phyloP scores from a whole-genome alignment of 768 basidiomycete species.

The Mrakia blollopis region DNA sequence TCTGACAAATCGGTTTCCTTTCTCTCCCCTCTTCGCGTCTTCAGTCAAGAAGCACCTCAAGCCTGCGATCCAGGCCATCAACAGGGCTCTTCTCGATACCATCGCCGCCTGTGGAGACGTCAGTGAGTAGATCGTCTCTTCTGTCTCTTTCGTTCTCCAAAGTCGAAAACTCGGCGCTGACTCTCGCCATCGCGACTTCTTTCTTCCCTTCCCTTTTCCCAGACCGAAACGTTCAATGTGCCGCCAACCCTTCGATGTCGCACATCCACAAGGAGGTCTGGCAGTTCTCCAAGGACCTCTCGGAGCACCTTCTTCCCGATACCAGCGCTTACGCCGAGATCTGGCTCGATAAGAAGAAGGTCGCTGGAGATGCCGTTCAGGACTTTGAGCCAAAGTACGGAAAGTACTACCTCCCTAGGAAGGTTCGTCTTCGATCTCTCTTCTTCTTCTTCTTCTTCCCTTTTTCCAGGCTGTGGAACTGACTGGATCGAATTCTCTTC shows the following conservation, averaged over 20 bases:
- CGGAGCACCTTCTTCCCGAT: slow-evolving; percentile 77
- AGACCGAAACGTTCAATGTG: slow-evolving; percentile 79
- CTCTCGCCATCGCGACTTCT: neutral
- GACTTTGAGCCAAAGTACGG: slow-evolving; percentile 98
- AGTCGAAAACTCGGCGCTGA: no score
- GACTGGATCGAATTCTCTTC: neutral
- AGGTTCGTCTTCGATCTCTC: slow-evolving; percentile 52
- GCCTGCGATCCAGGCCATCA: slow-evolving; percentile 93
- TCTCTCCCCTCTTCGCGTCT: neutral
- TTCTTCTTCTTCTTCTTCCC: neutral
- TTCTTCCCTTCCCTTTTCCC: neutral
- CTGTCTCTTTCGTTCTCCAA: neutral
- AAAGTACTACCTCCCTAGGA: slow-evolving; percentile 91
- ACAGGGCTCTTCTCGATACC: slow-evolving; percentile 82
- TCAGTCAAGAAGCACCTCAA: slow-evolving; percentile 84
- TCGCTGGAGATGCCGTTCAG: slow-evolving; percentile 87
- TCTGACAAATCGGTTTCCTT: neutral
- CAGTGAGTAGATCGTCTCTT: slow-evolving; percentile 53
- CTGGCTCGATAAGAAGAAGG: slow-evolving; percentile 95
- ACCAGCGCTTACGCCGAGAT: slow-evolving; percentile 97
- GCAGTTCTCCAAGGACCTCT: slow-evolving; percentile 75
- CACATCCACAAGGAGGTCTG: slow-evolving; percentile 76
- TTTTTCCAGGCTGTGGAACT: neutral
- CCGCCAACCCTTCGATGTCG: slow-evolving; percentile 85
- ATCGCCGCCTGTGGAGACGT: slow-evolving; percentile 98